Conservation (phyloP, 495 filamentous ascomycete genomes). For the Penicillium roqueforti region DNA sequence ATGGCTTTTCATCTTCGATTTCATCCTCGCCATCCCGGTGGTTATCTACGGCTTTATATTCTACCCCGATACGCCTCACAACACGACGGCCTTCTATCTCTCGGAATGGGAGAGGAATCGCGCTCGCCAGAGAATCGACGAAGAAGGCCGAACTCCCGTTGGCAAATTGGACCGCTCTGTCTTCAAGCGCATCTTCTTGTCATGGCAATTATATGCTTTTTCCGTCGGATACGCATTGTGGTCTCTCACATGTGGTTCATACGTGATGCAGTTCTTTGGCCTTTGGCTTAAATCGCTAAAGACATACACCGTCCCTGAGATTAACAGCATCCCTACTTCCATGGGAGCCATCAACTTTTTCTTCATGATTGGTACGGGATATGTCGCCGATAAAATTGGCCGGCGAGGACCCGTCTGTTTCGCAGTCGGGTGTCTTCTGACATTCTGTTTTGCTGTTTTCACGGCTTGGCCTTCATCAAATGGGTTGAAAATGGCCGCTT, state of each 20-base stretch:
- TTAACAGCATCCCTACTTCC: constrained; percentile 9
- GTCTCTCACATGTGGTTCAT: constrained; percentile 11
- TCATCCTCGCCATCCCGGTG: constrained; percentile 23
- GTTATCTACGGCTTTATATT: constrained; percentile 12
- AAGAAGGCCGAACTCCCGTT: constrained; percentile 6
- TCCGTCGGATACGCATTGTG: constrained; percentile 18
- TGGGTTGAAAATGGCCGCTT: constrained; percentile 16
- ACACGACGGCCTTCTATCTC: constrained; percentile 14
- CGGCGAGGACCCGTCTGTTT: constrained; percentile 8
- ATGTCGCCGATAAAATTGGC: constrained; percentile 3
- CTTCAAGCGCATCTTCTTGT: constrained; percentile 26
- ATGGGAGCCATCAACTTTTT: constrained; percentile 8
- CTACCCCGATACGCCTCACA: constrained; percentile 13
- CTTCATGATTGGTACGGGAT: constrained; percentile 7
- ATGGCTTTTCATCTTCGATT: constrained; percentile 66
- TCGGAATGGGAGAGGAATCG: constrained; percentile 5
- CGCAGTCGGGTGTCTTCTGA: constrained; percentile 9
- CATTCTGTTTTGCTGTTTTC: constrained; percentile 15
- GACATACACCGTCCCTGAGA: constrained; percentile 5
- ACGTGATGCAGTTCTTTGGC: constrained; percentile 14
- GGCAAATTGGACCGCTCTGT: constrained; percentile 20
- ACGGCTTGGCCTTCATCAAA: constrained; percentile 10
- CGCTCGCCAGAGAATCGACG: constrained; percentile 5
- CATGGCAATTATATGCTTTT: constrained; percentile 38
- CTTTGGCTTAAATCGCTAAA: constrained; percentile 1